Evolutionary conservation across 495 filamentous ascomycete species (phyloP).

Genomic region (Lophiotrema nucula): DNA sequence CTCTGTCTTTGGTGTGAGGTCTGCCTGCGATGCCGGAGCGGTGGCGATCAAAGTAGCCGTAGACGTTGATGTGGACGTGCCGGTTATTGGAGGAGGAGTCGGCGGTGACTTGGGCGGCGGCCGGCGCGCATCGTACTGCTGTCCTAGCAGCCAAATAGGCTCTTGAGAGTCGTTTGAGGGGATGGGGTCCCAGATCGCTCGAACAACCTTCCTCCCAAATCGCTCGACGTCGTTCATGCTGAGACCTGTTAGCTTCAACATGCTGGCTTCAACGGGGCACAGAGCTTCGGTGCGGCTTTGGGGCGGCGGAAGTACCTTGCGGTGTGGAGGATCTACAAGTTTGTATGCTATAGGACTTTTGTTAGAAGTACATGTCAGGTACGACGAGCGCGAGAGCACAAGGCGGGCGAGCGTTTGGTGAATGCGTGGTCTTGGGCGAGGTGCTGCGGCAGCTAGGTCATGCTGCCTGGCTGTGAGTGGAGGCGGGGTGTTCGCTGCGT

Average conservation of each 20-base stretch:
- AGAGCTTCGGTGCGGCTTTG: too few relatives aligned
- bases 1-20: conserved; percentile 4
- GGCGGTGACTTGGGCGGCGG: conserved; percentile 24
- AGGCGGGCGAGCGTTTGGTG: too few relatives aligned
- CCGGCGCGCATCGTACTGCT: conserved; percentile 59
- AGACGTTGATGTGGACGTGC: conserved; percentile 36
- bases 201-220: conserved; percentile 54
- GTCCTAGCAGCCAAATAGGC: conserved; percentile 87
- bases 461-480: conserved; percentile 13
- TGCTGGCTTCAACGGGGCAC: background rate
- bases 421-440: too few relatives aligned
- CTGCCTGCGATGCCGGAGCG: background rate
- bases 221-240: conserved; percentile 34
- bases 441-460: conserved; percentile 22
- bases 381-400: too few relatives aligned
- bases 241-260: too few relatives aligned
- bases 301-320: too few relatives aligned
- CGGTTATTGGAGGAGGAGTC: conserved; percentile 4
- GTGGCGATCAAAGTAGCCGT: conserved; percentile 29
- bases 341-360: too few relatives aligned
- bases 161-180: conserved; percentile 77
- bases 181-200: conserved; percentile 94
- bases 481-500: background rate
- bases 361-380: too few relatives aligned
- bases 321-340: too few relatives aligned